Conservation (phyloP, 2,329 filamentous ascomycete genomes). For the Aureobasidium zeae region DNA sequence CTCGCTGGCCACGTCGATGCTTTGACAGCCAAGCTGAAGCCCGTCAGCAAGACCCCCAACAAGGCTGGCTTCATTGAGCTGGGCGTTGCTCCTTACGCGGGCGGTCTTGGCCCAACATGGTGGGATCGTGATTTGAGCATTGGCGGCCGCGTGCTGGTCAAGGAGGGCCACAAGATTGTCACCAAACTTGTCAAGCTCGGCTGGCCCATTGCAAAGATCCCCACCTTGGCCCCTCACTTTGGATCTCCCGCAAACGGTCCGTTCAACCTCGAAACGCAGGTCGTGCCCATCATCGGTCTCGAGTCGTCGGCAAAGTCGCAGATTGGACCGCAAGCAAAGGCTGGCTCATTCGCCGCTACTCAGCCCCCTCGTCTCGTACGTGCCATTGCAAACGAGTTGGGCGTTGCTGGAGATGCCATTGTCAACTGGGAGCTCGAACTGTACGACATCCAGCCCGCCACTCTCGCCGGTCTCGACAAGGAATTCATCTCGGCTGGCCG, state of each 20-base stretch:
- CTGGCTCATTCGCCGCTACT: slow-evolving; percentile 65
- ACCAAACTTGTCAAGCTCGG: slow-evolving; percentile 80
- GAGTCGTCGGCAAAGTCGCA: slow-evolving; percentile 52
- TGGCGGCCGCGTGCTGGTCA: slow-evolving; percentile 79
- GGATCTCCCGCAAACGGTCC: slow-evolving; percentile 58
- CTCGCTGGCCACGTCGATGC: slow-evolving; percentile 90
- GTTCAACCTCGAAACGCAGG: slow-evolving; percentile 83
- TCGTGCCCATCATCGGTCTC: slow-evolving; percentile 86
- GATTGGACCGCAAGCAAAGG: slow-evolving; percentile 27
- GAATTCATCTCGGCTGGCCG: slow-evolving; percentile 93
- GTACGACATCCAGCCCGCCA: slow-evolving; percentile 79
- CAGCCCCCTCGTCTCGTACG: slow-evolving; percentile 81
- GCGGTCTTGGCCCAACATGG: slow-evolving; percentile 81
- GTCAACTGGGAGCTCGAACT: slow-evolving; percentile 97
- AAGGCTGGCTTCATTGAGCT: slow-evolving; percentile 82
- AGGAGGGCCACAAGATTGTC: slow-evolving; percentile 68
- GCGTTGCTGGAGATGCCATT: slow-evolving; percentile 61
- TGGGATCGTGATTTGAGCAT: slow-evolving; percentile 93
- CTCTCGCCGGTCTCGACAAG: slow-evolving; percentile 73
- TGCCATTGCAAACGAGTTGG: slow-evolving; percentile 70
- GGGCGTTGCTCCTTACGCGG: slow-evolving; percentile 86
- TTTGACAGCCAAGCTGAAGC: slow-evolving; percentile 82
- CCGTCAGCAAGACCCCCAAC: slow-evolving; percentile 72
- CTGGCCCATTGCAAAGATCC: slow-evolving; percentile 89
- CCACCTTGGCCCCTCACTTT: slow-evolving; percentile 89